Conservation (phyloP, 306 rosid genomes). For the Gillenia trifoliata region DNA sequence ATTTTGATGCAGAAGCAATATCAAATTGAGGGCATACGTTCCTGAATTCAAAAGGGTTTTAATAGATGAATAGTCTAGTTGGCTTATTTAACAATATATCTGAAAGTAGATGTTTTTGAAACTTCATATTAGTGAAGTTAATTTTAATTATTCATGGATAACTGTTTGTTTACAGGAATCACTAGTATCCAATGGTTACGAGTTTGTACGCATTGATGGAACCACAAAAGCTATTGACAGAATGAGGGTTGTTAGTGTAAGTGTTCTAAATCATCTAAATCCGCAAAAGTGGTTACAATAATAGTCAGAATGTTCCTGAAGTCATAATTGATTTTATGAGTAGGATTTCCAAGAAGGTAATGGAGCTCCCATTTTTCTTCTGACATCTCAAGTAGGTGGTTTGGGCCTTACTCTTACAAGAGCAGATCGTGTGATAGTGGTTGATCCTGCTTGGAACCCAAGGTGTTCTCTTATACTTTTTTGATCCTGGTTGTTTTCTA, state of each 20-base stretch:
- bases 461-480: slow-evolving; percentile 38
- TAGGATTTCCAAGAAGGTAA: slow-evolving; percentile 89
- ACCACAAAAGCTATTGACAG: slow-evolving; percentile 83
- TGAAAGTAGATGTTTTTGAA: not conserved
- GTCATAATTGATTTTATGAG: slow-evolving; percentile 5
- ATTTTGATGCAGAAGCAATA: not conserved
- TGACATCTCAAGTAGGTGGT: slow-evolving; percentile 99
- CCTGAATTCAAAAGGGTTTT: not conserved
- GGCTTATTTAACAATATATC: not conserved
- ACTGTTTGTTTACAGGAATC: slow-evolving; percentile 47
- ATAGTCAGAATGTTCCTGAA: not conserved
- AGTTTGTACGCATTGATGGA: slow-evolving; percentile 78
- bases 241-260: slow-evolving; percentile 68
- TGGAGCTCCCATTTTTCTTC: slow-evolving; percentile 76
- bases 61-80: not conserved
- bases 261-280: slow-evolving; percentile 20
- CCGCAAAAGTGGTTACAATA: not conserved
- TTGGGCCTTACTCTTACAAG: slow-evolving; percentile 90
- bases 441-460: slow-evolving; percentile 99
- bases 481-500: not conserved
- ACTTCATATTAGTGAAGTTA: not conserved
- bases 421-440: slow-evolving; percentile 98
- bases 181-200: slow-evolving; percentile 49
- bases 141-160: not conserved
- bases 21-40: not conserved